Base-by-base conservation (phyloP, 495 filamentous ascomycete genomes). In the Talaromyces adpressus region DNA sequence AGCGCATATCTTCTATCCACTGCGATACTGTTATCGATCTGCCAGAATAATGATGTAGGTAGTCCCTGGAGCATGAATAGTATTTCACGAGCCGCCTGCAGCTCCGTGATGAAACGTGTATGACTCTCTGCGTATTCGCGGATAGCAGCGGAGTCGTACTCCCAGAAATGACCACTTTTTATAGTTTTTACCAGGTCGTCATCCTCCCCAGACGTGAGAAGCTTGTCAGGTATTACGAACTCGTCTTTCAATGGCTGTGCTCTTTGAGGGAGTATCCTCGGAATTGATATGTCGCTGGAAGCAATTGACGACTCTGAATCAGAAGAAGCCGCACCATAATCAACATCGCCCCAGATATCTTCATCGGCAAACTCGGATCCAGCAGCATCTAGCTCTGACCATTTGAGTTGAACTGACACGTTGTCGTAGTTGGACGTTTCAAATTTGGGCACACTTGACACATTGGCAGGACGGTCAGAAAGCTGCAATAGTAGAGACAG, bases 31-130 rank as follows among this genome's bases (percentile, higher is more conserved):
- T 77, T 67, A 34, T 84, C 79, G 36, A 75, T 56, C 7, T 71
- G 70, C 70, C 67, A 67, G 62, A 90, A 96, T 6, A 96, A 71
- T 20, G 84, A 87, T 0, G 90, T 95, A 39, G 87, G 84, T 20
- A 96, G 75, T 0, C 91, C 92, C 34, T 84, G 81, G 1, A 98
- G 82, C 91, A 96, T 93, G 66, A 90, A 93, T 1, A 96, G 76
- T 1, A 85, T 79, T 66, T 98, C 93, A 49, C 93, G 86, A 34
- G 93, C 77, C 4, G 86, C 71, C 62, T 93, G 89, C 2, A 89
- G 75, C 68, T 94, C 92, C 0, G 90, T 86, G 36, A 95, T 74
- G 3, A 76, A 73, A 72, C 67, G 84, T 75, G 67, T 78, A 63
- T 60, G 75, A 54, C 66, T 64, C 67, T 65, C 72, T 66, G 64